Base-by-base conservation (phyloP, 2,329 filamentous ascomycete species). In the Bipolaris oryzae region DNA sequence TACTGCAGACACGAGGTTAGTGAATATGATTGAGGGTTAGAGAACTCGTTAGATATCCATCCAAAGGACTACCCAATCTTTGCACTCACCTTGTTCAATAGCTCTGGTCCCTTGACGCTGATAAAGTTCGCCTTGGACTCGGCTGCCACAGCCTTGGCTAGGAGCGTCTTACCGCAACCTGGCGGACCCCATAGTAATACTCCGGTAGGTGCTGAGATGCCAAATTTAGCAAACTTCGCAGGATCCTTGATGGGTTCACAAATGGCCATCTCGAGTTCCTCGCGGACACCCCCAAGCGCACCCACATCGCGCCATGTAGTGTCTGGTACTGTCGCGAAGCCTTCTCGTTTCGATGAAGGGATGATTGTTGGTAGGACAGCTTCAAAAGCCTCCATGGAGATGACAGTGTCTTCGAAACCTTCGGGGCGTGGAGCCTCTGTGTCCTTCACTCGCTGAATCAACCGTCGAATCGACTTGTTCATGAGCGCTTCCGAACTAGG, bases 121-220 rank as follows among this genome's bases (percentile, higher is more conserved):
- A 99, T 99, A 80, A 99, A 99, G 77, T 96, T 98, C 45, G 95
- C 95, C 74, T 94, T 92, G 7, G 90, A 93, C 74, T 96, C 92
- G 75, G 96, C 96, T 53, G 95, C 95, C 4, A 97, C 92, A 3
- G 95, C 95, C 78, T 98, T 97, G 16, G 95, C 95, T 1, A 99
- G 87, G 1, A 99, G 84, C 0, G 95, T 99, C 76, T 99, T 99
- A 68, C 95, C 95, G 75, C 95, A 99, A 6, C 95, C 95, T 0
- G 95, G 95, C 1, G 95, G 95, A 0, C 95, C 95, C 92, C 94
- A 99, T 52, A 99, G 90, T 0, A 99, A 83, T 3, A 97, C 92
- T 15, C 95, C 95, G 0, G 91, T 90, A 0, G 92, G 90, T 0
- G 90, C 87, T 20, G 86, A 87, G 64, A 96, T 90, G 70, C 93